A percentile compares a stretch with the other conserved stretches of the same genome.
Conservation (phyloP, 2,329 filamentous ascomycete genomes). For the Trichoderma atrobrunneum region DNA sequence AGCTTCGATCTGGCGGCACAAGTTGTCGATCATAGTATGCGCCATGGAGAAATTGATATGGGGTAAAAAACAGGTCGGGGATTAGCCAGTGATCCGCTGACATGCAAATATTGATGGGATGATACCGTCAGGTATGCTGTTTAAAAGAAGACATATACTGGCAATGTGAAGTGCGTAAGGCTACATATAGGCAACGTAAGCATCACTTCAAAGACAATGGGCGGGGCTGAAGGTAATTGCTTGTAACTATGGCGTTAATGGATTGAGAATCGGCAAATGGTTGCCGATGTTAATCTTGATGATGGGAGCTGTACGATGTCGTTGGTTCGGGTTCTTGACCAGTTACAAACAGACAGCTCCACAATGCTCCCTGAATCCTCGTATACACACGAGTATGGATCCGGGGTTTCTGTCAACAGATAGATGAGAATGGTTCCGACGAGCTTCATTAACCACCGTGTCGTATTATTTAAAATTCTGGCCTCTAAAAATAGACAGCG, state of each 20-base stretch:
- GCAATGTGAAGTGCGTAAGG: not conserved
- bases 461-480: not conserved
- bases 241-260: not conserved
- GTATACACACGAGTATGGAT: not conserved
- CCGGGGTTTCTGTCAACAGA: not conserved
- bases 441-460: not conserved
- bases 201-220: not conserved
- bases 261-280: not conserved
- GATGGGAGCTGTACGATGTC: not conserved
- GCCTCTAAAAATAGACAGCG: accelerated
- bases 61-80: not conserved
- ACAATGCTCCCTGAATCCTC: not conserved
- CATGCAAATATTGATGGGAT: not conserved
- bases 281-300: not conserved
- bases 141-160: not conserved
- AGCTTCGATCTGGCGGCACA: not conserved
- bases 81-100: not conserved
- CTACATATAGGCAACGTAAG: not conserved
- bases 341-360: not conserved
- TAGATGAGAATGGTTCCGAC: not conserved
- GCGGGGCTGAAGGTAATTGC: not conserved
- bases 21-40: not conserved
- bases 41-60: not conserved
- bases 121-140: not conserved
- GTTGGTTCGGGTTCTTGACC: not conserved